A percentile compares a stretch with the other conserved stretches of the same genome.
These are phyloP conservation scores for Phoenix dactylifera DNA, from an alignment of 176 grass and related monocot genomes.

Conservation along the genomic window DNA sequence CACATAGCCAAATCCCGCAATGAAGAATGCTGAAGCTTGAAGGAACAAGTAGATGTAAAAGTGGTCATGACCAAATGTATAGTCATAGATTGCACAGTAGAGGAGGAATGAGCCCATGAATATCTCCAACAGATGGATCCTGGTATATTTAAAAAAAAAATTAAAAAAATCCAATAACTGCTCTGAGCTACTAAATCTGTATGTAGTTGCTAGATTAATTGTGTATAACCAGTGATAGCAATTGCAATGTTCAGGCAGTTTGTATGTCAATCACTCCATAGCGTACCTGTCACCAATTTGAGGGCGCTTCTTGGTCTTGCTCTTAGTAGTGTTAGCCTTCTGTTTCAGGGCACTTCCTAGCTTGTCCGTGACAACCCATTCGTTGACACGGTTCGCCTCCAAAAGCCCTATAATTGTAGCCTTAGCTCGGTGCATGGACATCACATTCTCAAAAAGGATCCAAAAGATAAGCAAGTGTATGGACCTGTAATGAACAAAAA, in stretches of 20 bases:
- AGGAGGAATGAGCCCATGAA: constrained; percentile 50
- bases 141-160: constrained; percentile 1
- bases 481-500: constrained; percentile 13
- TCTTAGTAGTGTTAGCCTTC: constrained; percentile 4
- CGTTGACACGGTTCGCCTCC: constrained; percentile 70
- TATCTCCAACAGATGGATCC: constrained; percentile 57
- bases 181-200: not conserved
- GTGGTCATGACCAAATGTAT: constrained; percentile 40
- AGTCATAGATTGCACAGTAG: constrained; percentile 67
- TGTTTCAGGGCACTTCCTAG: constrained; percentile 33
- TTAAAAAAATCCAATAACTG: not conserved
- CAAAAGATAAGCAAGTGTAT: constrained; percentile 77
- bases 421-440: constrained; percentile 86
- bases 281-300: constrained; percentile 36
- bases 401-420: constrained; percentile 67
- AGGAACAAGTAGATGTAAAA: constrained; percentile 71
- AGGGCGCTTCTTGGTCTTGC: constrained; percentile 21
- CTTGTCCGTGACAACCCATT: constrained; percentile 90
- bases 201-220: not conserved
- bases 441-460: constrained; percentile 93
- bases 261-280: not conserved
- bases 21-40: constrained; percentile 61
- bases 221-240: not conserved
- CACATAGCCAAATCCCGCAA: constrained; percentile 65
- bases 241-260: not conserved